Conservation (phyloP, 148 eudicot genomes). For the Fagopyrum esculentum region DNA sequence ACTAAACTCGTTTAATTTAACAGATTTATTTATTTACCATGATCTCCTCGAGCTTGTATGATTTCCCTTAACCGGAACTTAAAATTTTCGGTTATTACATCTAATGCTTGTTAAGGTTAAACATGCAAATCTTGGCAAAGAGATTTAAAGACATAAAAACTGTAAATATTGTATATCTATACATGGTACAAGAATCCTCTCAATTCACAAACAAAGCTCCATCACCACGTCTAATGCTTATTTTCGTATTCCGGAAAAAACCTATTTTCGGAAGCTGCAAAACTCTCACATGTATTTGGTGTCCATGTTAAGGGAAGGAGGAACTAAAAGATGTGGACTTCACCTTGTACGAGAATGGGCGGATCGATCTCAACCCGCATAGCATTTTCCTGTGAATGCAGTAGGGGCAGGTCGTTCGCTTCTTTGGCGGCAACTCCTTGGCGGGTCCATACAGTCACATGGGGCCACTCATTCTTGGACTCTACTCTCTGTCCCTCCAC, state of each 20-base stretch:
- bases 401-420: constrained; percentile 56
- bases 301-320: not conserved
- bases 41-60: no score
- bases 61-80: no score
- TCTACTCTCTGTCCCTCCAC: constrained; percentile 60
- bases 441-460: constrained; percentile 80
- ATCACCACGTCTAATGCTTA: no score
- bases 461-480: constrained; percentile 82
- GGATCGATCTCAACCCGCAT: constrained; percentile 62
- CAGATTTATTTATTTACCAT: no score
- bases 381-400: constrained; percentile 60
- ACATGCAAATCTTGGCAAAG: no score
- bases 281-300: not conserved
- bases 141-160: no score
- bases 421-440: constrained; percentile 64
- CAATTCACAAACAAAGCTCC: no score
- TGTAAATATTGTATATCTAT: no score
- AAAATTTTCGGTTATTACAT: no score
- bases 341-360: constrained; percentile 47
- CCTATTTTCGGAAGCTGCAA: not conserved
- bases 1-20: no score
- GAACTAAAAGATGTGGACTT: constrained; percentile 49
- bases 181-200: no score
- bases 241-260: not conserved
- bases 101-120: no score